Conservation (phyloP, 2,329 filamentous ascomycete species). For the Colletotrichum navitas region DNA sequence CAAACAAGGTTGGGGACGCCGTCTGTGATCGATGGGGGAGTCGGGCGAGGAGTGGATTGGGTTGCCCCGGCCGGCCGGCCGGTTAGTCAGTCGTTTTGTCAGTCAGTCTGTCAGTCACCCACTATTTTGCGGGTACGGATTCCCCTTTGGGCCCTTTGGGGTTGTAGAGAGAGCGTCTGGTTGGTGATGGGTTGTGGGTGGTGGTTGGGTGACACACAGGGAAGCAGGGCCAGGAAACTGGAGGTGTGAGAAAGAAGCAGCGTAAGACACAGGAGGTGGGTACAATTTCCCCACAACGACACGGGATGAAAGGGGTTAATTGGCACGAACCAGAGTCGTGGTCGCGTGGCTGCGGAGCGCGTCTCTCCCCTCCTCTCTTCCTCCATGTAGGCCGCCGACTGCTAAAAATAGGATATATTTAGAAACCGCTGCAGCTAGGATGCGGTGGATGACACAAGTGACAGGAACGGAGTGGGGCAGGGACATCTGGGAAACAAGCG, state of each 20-base stretch:
- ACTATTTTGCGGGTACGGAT: background rate
- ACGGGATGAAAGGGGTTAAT: constrained; percentile 15
- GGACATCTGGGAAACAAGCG: constrained; percentile 12
- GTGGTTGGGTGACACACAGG: constrained; percentile 21
- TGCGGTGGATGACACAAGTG: constrained; percentile 12
- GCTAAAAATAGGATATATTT: constrained; percentile 43
- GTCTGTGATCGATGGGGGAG: constrained; percentile 6
- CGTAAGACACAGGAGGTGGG: background rate
- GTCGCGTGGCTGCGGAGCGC: constrained; percentile 38
- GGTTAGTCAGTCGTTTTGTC: background rate
- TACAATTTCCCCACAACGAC: constrained; percentile 33
- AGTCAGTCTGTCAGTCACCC: background rate
- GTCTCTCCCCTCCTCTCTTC: background rate
- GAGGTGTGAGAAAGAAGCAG: constrained; percentile 17
- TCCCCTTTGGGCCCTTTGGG: background rate
- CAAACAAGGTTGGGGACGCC: background rate
- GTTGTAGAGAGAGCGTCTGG: constrained; percentile 3
- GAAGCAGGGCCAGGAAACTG: constrained; percentile 1
- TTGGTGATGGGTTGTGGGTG: constrained; percentile 5
- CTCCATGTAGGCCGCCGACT: background rate
- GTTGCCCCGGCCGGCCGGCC: background rate
- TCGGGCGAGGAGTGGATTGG: background rate
- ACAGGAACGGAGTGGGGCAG: background rate
- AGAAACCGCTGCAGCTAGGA: constrained; percentile 23
- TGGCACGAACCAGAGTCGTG: constrained; percentile 18